Evolutionary conservation across 805 yeast genomes (phyloP).

Genomic region (Komagataella populi): DNA sequence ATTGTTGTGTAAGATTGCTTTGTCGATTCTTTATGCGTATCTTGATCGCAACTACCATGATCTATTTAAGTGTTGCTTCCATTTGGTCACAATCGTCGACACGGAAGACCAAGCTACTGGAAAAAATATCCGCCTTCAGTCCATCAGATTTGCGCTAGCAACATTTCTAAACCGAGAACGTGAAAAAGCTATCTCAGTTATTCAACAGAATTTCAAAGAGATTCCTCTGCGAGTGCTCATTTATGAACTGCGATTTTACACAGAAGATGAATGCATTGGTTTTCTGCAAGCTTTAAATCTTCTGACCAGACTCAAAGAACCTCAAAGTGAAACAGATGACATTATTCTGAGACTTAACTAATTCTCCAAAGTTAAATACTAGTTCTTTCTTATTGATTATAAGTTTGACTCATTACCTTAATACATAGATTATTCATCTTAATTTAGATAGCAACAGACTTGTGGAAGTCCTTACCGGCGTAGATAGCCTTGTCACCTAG

Average conservation of each 20-base stretch:
- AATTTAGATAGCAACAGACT: constrained; percentile 19
- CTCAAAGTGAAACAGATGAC: background rate
- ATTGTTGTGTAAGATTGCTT: background rate
- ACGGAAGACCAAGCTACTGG: background rate
- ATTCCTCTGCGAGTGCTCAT: background rate
- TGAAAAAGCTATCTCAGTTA: background rate
- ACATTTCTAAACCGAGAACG: background rate
- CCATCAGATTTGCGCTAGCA: background rate
- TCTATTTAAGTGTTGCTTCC: background rate
- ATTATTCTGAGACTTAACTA: background rate
- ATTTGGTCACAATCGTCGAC: background rate
- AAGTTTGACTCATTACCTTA: background rate
- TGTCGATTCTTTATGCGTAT: background rate
- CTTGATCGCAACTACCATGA: background rate
- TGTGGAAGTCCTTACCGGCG: constrained; percentile 90
- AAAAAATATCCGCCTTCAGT: background rate
- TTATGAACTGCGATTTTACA: background rate
- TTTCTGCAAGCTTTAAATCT: background rate
- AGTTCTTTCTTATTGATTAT: background rate
- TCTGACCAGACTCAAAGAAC: background rate
- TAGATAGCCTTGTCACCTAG: constrained; percentile 94
- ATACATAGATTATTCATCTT: background rate
- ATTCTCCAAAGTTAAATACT: no score
- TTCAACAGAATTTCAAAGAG: background rate
- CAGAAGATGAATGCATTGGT: background rate